Evolutionary conservation across 2,329 filamentous ascomycete genomes (phyloP), one percentile per base, ranked within the genome.

Genomic region (Fusarium brachygibbosum): DNA sequence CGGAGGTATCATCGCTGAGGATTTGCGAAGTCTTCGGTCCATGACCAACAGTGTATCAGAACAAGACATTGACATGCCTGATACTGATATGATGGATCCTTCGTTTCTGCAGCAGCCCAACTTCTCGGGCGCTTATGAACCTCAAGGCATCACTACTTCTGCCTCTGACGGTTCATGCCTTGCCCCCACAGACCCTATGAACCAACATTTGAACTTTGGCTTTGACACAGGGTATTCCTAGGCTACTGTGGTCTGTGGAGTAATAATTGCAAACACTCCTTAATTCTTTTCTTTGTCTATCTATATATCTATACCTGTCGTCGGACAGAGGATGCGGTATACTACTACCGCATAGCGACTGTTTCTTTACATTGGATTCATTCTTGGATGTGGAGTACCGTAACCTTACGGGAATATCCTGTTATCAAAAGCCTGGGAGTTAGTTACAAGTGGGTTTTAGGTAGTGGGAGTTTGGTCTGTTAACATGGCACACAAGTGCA

Each of bases 1-100:
- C 9, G 73, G 76, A 3, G 77, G 78, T 14, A 79, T 80, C 60
- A 79, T 80, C n/a, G 75, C 78, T 5, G 79, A 80, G 45, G 79
- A 79, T 46, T 66, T 80, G 40, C 74, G 77, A 28, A 80, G 75
- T 41, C 69, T 80, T n/a, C 71, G 77, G 29, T 74, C 73, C 37
- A 76, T 80, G 70, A 68, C 79, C 6, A 71, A 70, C 53, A 74
- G 69, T 40, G 68, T 71, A 35, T 60, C 75, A 8, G 77, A 79
- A n/a, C 66, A 73, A 23, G 78, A 80, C 35, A 73, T 80, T n/a
- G 75, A 79, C 31, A 80, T 80, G 79, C 61, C 67, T 11, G 79
- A 80, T 48, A 68, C 76, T 5, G 73, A 75, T 9, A 77, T 78
- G 73, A 74, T 79, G 59, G 75, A 77, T 35, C 34, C 63, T n/a